Evolutionary conservation across 441 rosid species (phyloP).

Genomic region (Arabidopsis hybrid): DNA sequence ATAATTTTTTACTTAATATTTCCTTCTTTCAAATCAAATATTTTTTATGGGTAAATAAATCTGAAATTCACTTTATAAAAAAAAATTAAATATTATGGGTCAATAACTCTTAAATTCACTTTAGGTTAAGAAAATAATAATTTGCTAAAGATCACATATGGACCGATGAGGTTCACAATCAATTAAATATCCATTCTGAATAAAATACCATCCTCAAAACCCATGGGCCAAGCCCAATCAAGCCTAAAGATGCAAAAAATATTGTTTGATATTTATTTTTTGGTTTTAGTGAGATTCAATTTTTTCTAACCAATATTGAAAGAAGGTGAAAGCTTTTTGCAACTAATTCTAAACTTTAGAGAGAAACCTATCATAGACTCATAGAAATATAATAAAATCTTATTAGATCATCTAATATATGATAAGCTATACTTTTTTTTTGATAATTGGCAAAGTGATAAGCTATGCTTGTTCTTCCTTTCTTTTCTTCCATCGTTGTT

Average conservation of each 20-base stretch:
- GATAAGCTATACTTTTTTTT: background rate
- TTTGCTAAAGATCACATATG: background rate
- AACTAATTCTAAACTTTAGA: background rate
- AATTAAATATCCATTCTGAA: background rate
- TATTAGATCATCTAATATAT: background rate
- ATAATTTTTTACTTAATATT: too few relatives aligned
- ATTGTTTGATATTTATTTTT: too few relatives aligned
- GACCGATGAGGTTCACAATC: background rate
- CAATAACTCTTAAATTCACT: too few relatives aligned
- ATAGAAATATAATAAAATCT: background rate
- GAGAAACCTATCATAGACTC: background rate
- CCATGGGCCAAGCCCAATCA: constrained; percentile 13
- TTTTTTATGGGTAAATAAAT: too few relatives aligned
- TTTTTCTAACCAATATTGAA: background rate
- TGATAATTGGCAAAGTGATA: too few relatives aligned
- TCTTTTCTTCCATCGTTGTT: background rate
- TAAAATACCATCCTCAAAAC: background rate
- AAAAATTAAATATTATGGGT: too few relatives aligned
- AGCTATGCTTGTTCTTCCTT: too few relatives aligned
- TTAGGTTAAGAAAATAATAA: too few relatives aligned
- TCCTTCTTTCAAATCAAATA: too few relatives aligned
- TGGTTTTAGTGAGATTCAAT: too few relatives aligned
- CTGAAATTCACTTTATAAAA: too few relatives aligned
- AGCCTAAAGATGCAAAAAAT: background rate
- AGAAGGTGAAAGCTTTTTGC: background rate